These are phyloP conservation scores for Phoma herbarum DNA, from an alignment of 2,329 filamentous ascomycete species.

Conservation along the genomic window DNA sequence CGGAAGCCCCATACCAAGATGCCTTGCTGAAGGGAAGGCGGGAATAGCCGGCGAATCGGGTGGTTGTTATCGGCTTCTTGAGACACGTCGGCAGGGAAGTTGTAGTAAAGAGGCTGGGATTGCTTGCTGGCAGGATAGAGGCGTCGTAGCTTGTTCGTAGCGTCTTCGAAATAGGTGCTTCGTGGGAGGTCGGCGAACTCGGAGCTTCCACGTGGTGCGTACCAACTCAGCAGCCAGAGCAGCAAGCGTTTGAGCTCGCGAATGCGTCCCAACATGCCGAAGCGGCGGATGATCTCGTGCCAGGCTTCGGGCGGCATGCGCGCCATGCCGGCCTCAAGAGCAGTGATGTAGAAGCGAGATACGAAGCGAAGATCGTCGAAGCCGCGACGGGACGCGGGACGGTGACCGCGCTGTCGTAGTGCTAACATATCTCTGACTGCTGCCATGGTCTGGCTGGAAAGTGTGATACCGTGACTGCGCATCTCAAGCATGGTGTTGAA, in stretches of 20 bases:
- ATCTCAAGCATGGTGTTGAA: slow-evolving; percentile 59
- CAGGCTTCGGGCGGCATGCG: slow-evolving; percentile 58
- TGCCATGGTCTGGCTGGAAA: slow-evolving; percentile 55
- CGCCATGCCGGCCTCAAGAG: slow-evolving; percentile 56
- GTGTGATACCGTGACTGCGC: slow-evolving; percentile 53
- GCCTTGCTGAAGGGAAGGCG: slow-evolving; percentile 35
- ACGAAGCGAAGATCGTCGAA: slow-evolving; percentile 57
- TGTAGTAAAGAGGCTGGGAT: slow-evolving; percentile 22
- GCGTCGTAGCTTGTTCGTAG: slow-evolving; percentile 29
- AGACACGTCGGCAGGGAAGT: slow-evolving; percentile 21
- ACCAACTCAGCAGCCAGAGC: slow-evolving; percentile 60
- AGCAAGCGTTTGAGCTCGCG: slow-evolving; percentile 61
- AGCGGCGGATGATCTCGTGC: slow-evolving; percentile 66
- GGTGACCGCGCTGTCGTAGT: slow-evolving; percentile 51
- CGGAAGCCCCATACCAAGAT: slow-evolving; percentile 49
- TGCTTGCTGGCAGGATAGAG: slow-evolving; percentile 20
- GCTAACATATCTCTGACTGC: slow-evolving; percentile 54
- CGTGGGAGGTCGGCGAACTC: slow-evolving; percentile 34
- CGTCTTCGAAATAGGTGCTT: slow-evolving; percentile 34
- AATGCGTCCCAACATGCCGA: slow-evolving; percentile 65
- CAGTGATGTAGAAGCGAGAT: slow-evolving; percentile 58
- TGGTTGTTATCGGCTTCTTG: slow-evolving; percentile 27
- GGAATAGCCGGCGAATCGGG: slow-evolving; percentile 42
- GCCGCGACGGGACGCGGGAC: slow-evolving; percentile 27
- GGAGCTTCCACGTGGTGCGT: slow-evolving; percentile 36